These are phyloP conservation scores for Cyclaneusma minus DNA, from an alignment of 2,329 filamentous ascomycete genomes.

Conservation along the genomic window DNA sequence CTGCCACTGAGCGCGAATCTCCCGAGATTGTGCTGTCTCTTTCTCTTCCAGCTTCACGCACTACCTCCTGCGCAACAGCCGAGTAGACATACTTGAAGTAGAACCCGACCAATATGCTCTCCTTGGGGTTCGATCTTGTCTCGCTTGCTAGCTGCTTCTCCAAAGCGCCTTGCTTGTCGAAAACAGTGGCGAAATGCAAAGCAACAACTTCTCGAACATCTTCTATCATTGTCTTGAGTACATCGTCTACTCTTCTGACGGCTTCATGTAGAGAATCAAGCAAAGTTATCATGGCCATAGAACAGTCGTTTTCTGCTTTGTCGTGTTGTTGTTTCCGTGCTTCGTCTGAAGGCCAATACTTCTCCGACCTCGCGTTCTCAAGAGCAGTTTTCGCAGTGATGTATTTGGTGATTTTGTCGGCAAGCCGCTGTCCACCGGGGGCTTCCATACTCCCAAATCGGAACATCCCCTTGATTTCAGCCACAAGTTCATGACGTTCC, in stretches of 20 bases:
- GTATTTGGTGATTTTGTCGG: slow-evolving; percentile 1
- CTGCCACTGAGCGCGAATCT: no score
- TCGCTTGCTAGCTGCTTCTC: neutral
- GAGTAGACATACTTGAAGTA: slow-evolving; percentile 1
- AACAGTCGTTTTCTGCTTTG: neutral
- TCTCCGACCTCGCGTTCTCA: neutral
- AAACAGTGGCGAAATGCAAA: slow-evolving; percentile 1
- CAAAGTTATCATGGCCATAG: neutral
- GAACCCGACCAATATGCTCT: slow-evolving; percentile 1
- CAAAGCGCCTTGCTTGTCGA: neutral
- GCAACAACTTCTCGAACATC: neutral
- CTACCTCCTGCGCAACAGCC: neutral
- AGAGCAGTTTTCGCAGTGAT: neutral
- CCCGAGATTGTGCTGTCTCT: neutral
- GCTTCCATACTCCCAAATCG: neutral
- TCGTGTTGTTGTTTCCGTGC: neutral
- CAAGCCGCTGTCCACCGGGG: neutral
- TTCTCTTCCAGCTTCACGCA: neutral
- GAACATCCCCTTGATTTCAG: neutral
- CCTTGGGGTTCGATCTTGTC: neutral
- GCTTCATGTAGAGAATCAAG: slow-evolving; percentile 1
- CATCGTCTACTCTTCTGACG: neutral
- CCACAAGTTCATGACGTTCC: no score
- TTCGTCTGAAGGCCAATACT: neutral
- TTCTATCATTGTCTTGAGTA: neutral